Evolutionary conservation across 1,284 basidiomycete species (phyloP).

Genomic region (Vanrija sp.): DNA sequence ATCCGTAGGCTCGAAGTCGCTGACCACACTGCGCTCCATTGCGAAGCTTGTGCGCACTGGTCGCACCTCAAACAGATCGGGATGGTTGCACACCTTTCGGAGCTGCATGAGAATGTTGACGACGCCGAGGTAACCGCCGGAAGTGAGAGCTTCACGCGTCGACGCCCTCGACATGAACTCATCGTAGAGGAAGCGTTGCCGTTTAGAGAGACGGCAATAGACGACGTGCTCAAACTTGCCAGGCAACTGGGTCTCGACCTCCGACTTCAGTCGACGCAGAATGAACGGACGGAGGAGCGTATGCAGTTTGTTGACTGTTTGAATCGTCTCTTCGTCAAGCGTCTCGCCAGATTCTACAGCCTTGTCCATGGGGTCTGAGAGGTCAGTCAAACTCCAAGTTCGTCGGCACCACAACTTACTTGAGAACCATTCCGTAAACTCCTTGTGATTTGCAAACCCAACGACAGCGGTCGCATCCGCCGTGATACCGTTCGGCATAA

Average conservation of each 20-base stretch:
- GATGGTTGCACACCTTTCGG: constrained; percentile 92
- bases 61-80: constrained; percentile 90
- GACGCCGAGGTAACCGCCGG: constrained; percentile 74
- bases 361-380: constrained; percentile 80
- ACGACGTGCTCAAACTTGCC: constrained; percentile 93
- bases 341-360: constrained; percentile 82
- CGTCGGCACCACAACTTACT: constrained; percentile 56
- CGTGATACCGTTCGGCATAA: constrained; percentile 72
- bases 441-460: constrained; percentile 86
- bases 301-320: constrained; percentile 85
- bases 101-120: constrained; percentile 98
- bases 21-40: constrained; percentile 72
- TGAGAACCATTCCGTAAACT: constrained; percentile 96
- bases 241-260: constrained; percentile 94
- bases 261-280: constrained; percentile 86
- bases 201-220: constrained; percentile 85
- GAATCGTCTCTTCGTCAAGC: constrained; percentile 78
- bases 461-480: constrained; percentile 56
- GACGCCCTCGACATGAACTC: constrained; percentile 94
- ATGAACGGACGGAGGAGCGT: constrained; percentile 90
- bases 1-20: constrained; percentile 84
- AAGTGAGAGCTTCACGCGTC: constrained; percentile 78
- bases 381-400: neutral
- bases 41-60: constrained; percentile 90
- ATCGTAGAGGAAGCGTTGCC: constrained; percentile 95